Evolutionary conservation across 140 eudicot species (phyloP).

Genomic region (Stevia rebaudiana): DNA sequence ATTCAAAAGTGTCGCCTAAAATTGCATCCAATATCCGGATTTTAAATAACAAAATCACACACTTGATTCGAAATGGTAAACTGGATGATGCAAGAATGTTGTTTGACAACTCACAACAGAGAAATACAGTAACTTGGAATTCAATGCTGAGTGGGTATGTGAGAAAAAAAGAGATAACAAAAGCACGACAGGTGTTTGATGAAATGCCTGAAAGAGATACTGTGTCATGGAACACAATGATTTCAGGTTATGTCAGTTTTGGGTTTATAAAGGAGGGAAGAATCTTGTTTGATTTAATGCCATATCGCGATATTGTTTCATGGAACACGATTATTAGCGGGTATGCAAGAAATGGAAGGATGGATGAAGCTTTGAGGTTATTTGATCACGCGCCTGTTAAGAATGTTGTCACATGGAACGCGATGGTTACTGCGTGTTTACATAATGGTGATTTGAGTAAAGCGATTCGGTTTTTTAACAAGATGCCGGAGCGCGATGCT

Average conservation of each 20-base stretch:
- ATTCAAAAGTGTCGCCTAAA: not conserved
- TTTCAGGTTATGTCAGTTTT: constrained; percentile 59
- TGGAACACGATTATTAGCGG: constrained; percentile 94
- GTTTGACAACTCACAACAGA: constrained; percentile 40
- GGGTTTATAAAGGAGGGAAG: constrained; percentile 48
- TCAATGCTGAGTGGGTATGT: constrained; percentile 77
- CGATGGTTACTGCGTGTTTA: constrained; percentile 64
- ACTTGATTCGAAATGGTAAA: constrained; percentile 32
- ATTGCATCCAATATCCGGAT: constrained; percentile 17
- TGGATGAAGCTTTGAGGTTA: constrained; percentile 61
- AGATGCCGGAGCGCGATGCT: constrained; percentile 64
- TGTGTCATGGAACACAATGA: constrained; percentile 78
- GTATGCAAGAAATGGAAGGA: constrained; percentile 57
- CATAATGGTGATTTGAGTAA: constrained; percentile 54
- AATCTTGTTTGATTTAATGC: constrained; percentile 63
- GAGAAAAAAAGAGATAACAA: constrained; percentile 41
- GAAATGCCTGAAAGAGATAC: constrained; percentile 61
- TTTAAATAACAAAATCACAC: constrained; percentile 44
- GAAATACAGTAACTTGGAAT: constrained; percentile 75
- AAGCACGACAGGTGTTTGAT: constrained; percentile 70
- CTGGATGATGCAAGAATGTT: constrained; percentile 52
- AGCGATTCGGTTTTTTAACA: constrained; percentile 51
- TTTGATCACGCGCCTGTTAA: constrained; percentile 46
- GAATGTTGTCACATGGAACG: constrained; percentile 83
- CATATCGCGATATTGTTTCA: constrained; percentile 54